Base-by-base conservation (phyloP, 352 stramenopile species). In the Phytophthora aleatoria region DNA sequence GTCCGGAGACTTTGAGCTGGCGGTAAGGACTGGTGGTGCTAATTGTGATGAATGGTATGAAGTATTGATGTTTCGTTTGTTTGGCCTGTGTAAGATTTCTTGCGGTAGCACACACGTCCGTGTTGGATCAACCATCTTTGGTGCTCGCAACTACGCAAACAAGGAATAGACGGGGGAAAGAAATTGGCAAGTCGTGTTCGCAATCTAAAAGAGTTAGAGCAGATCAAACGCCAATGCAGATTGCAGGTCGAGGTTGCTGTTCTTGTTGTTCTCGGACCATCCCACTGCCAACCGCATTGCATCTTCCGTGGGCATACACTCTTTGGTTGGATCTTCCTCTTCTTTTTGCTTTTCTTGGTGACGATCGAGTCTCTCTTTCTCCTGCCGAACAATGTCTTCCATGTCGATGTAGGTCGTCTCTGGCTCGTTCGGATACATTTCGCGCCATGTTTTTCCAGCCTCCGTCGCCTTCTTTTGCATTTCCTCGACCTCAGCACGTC, bases 51-150 rank as follows among this genome's bases (percentile, higher is more conserved):
- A 20, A 7, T 26, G 28, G 1, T 42, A 13, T 44, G 35, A 7
- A 67, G 30, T 50, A 27, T 45, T 60, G 42, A 28, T 30, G 4
- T 2, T 0, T 41, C 43, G 3, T 13, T 11, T 26, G 24, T 52
- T 20, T 28, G 9, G 44, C 28, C 3, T 39, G 5, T 43, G 10
- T 67, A 94, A 20, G 85, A 99, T 99, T 75, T 79, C 85, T 33
- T 92, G 89, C 58, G 98, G 97, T 42, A 97, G 94, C 33, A 99
- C 96, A 30, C 97, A 93, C 67, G 95, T 99, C 5, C 84, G 98
- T 61, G 92, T 99, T 11, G 98, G 98, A 50, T 98, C 90, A 55
- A 99, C 94, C 43, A 99, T 99, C 67, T 99, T 99, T 80, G 98
- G 98, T 47, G 84, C 88, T 41, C 81, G 97, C 63, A 89, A 97